phyloP scores from a whole-genome alignment of 2,329 filamentous ascomycete species.

The Penicillium olsonii region DNA sequence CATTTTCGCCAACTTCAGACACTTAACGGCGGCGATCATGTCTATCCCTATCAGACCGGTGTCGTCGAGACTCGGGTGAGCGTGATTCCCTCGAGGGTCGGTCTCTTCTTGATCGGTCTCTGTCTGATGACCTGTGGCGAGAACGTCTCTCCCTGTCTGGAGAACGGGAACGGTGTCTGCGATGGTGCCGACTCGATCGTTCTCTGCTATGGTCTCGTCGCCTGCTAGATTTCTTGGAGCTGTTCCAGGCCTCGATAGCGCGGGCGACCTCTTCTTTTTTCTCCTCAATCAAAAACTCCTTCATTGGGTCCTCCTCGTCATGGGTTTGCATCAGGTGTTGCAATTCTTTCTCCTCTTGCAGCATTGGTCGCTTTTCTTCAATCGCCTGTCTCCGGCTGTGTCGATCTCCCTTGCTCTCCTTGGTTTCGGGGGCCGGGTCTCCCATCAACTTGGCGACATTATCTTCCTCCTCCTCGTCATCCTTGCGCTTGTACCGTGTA shows the following conservation, averaged over 20 bases:
- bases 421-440: conserved; percentile 40
- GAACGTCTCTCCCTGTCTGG: conserved; percentile 26
- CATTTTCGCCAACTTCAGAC: neutral
- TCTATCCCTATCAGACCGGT: conserved; percentile 31
- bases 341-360: conserved; percentile 82
- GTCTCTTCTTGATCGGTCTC: conserved; percentile 31
- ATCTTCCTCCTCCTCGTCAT: conserved; percentile 61
- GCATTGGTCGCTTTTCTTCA: conserved; percentile 60
- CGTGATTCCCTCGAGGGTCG: conserved; percentile 30
- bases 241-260: conserved; percentile 61
- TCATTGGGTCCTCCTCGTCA: conserved; percentile 98
- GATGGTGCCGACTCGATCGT: conserved; percentile 44
- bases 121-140: conserved; percentile 26
- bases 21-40: conserved; percentile 34
- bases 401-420: conserved; percentile 38
- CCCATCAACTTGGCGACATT: conserved; percentile 53
- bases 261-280: conserved; percentile 85
- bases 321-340: conserved; percentile 73
- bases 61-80: conserved; percentile 29
- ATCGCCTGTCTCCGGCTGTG: conserved; percentile 31
- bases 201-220: conserved; percentile 39
- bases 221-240: conserved; percentile 47
- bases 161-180: conserved; percentile 45
- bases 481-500: conserved; percentile 83
- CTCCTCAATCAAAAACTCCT: conserved; percentile 81